Conservation (phyloP, 2,329 filamentous ascomycete genomes). For the Aspergillus jensenii region DNA sequence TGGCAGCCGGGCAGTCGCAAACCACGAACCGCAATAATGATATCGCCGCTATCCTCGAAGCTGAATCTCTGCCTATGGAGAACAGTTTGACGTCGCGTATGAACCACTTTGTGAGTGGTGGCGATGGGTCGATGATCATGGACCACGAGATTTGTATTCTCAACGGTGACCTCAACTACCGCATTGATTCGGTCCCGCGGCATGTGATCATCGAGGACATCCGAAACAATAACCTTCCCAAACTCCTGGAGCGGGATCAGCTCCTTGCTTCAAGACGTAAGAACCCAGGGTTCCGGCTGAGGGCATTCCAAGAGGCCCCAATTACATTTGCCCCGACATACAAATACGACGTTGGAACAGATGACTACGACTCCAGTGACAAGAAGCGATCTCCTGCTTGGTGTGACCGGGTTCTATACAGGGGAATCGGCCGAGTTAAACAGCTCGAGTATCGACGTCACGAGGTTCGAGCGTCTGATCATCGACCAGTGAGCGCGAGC, state of each 20-base stretch:
- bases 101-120: slow-evolving; percentile 84
- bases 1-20: slow-evolving; percentile 89
- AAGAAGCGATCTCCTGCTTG: slow-evolving; percentile 93
- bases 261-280: slow-evolving; percentile 83
- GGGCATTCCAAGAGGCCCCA: slow-evolving; percentile 84
- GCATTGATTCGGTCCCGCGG: slow-evolving; percentile 94
- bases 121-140: slow-evolving; percentile 89
- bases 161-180: slow-evolving; percentile 96
- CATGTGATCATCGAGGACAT: slow-evolving; percentile 88
- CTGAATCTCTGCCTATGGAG: slow-evolving; percentile 70
- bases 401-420: slow-evolving; percentile 92
- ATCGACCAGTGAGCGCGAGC: slow-evolving; percentile 82
- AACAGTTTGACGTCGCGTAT: slow-evolving; percentile 65
- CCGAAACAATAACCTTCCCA: slow-evolving; percentile 74
- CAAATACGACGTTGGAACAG: slow-evolving; percentile 96
- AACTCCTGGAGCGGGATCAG: slow-evolving; percentile 91
- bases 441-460: slow-evolving; percentile 86
- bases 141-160: slow-evolving; percentile 97
- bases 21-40: slow-evolving; percentile 92
- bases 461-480: slow-evolving; percentile 87
- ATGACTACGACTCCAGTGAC: slow-evolving; percentile 90
- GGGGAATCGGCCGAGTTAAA: slow-evolving; percentile 76
- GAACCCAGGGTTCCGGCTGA: slow-evolving; percentile 84
- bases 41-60: slow-evolving; percentile 83
- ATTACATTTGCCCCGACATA: slow-evolving; percentile 96